A percentile compares a stretch with the other conserved stretches of the same genome.
Evolutionary conservation across 164 flowering plant genomes (phyloP).

Genomic region (Hamamelis virginiana): DNA sequence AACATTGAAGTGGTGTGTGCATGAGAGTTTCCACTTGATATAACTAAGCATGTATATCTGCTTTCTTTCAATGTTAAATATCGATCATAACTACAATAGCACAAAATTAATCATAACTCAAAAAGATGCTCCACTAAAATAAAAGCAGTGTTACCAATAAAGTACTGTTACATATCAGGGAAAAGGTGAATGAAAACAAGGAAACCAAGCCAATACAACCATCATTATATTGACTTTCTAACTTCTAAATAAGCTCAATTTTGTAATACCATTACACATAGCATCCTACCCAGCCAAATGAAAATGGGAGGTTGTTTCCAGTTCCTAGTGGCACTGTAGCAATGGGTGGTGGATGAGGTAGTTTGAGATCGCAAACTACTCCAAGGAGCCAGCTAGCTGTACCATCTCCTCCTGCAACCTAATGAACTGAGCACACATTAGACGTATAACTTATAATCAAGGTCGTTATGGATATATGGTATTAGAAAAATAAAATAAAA

Average conservation of each 20-base stretch:
- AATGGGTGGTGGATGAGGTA: conserved; percentile 75
- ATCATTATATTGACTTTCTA: not conserved
- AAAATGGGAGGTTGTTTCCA: conserved; percentile 85
- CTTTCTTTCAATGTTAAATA: no score
- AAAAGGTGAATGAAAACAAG: not conserved
- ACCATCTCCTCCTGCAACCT: conserved; percentile 99
- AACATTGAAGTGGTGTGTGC: not conserved
- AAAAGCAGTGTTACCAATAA: not conserved
- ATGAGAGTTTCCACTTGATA: not conserved
- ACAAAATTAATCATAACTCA: not conserved
- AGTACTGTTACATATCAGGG: not conserved
- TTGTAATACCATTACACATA: not conserved
- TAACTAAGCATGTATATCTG: not conserved
- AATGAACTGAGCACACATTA: conserved; percentile 7
- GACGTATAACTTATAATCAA: not conserved
- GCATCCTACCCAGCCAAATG: conserved; percentile 87
- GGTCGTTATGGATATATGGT: not conserved
- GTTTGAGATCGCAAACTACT: conserved; percentile 82
- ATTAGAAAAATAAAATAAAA: not conserved
- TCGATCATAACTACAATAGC: not conserved
- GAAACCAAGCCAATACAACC: not conserved
- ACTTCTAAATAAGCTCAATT: not conserved
- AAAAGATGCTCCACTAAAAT: not conserved
- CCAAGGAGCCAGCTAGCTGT: conserved; percentile 96
- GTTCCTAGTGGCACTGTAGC: conserved; percentile 97